Conservation (phyloP, 2,329 filamentous ascomycete species). For the Penicillium capsulatum region DNA sequence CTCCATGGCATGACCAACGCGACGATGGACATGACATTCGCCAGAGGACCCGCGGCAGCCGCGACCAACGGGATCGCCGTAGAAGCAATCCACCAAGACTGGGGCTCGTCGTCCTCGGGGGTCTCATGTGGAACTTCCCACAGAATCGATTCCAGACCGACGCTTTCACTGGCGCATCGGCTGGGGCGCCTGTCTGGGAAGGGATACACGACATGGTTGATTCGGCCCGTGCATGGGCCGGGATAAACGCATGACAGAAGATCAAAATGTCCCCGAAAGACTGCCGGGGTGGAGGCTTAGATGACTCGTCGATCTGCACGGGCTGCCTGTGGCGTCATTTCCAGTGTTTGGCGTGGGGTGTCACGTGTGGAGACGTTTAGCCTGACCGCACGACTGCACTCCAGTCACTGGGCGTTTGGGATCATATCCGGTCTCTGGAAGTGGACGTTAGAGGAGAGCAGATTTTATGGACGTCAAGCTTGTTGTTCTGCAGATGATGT, state of each 20-base stretch:
- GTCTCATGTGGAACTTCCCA: slow-evolving; percentile 32
- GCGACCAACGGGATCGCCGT: slow-evolving; percentile 69
- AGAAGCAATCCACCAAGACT: slow-evolving; percentile 50
- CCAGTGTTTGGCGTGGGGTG: too few relatives aligned
- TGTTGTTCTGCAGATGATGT: slow-evolving; percentile 11
- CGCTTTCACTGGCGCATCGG: neutral
- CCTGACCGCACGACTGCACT: too few relatives aligned
- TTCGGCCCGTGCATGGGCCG: slow-evolving; percentile 3
- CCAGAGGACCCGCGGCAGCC: slow-evolving; percentile 78
- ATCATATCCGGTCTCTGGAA: too few relatives aligned
- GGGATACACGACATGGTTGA: slow-evolving; percentile 16
- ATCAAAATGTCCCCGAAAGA: too few relatives aligned
- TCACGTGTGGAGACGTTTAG: too few relatives aligned
- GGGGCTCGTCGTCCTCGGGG: slow-evolving; percentile 43
- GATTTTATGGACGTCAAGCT: neutral
- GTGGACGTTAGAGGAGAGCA: neutral
- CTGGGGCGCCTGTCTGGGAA: slow-evolving; percentile 2
- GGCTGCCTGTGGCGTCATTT: too few relatives aligned
- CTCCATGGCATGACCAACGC: slow-evolving; percentile 80
- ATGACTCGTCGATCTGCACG: too few relatives aligned
- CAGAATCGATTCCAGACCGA: slow-evolving; percentile 21
- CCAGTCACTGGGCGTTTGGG: too few relatives aligned
- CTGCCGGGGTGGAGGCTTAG: too few relatives aligned
- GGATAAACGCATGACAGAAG: neutral
- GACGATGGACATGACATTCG: slow-evolving; percentile 82